Percentiles rank a stretch among this genome's conserved stretches.
Evolutionary conservation across 2,329 filamentous ascomycete genomes (phyloP).

Genomic region (Alternaria angustiovoidea): DNA sequence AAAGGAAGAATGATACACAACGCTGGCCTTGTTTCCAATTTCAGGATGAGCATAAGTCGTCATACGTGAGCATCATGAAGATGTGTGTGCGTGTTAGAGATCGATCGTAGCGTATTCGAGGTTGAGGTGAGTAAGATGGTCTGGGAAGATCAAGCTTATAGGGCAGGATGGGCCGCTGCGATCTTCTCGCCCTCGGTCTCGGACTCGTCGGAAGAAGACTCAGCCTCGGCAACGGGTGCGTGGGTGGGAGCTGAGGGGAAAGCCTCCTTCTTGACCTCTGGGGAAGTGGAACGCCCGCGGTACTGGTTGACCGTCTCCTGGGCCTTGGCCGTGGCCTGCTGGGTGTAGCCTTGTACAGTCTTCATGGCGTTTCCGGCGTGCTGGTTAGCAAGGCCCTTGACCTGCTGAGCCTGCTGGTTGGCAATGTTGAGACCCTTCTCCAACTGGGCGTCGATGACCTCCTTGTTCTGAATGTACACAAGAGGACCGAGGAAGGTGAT

Average conservation of each 20-base stretch:
- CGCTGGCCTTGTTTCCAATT: slow-evolving; percentile 36
- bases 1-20: slow-evolving; percentile 35
- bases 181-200: slow-evolving; percentile 10
- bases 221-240: slow-evolving; percentile 17
- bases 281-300: slow-evolving; percentile 48
- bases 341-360: slow-evolving; percentile 65
- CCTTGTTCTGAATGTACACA: slow-evolving; percentile 71
- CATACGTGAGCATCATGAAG: slow-evolving; percentile 33
- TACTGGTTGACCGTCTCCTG: slow-evolving; percentile 58
- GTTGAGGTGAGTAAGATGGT: neutral
- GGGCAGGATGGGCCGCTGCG: slow-evolving; percentile 38
- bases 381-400: slow-evolving; percentile 67
- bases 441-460: slow-evolving; percentile 68
- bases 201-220: slow-evolving; percentile 17
- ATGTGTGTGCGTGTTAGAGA: slow-evolving; percentile 24
- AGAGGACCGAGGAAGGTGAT: slow-evolving; percentile 67
- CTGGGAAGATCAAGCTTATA: slow-evolving; percentile 23
- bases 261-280: slow-evolving; percentile 38
- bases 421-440: slow-evolving; percentile 63
- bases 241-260: slow-evolving; percentile 27
- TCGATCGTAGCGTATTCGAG: slow-evolving; percentile 3
- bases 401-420: slow-evolving; percentile 66
- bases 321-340: slow-evolving; percentile 68
- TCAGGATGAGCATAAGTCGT: slow-evolving; percentile 35
- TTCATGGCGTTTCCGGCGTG: slow-evolving; percentile 66